A percentile compares a stretch with the other conserved stretches of the same genome.
Conservation (phyloP, 306 rosid species). For the Rubus parviflorus region DNA sequence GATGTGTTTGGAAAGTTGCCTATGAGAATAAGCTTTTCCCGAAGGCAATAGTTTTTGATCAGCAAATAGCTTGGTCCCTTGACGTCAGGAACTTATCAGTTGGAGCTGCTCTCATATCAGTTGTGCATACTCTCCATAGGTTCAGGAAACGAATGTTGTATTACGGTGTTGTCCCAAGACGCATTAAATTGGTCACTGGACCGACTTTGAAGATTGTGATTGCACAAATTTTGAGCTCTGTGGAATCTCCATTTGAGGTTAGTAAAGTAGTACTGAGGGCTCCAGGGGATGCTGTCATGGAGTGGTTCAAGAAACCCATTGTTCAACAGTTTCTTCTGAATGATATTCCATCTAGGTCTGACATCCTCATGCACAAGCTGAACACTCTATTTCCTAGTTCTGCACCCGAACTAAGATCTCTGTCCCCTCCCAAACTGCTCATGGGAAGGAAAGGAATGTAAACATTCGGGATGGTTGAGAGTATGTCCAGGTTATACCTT, state of each 20-base stretch:
- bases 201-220: constrained; percentile 84
- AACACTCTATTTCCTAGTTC: constrained; percentile 92
- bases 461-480: background rate
- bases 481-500: background rate
- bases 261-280: constrained; percentile 95
- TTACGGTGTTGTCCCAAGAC: constrained; percentile 81
- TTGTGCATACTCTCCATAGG: constrained; percentile 89
- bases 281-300: constrained; percentile 92
- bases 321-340: constrained; percentile 96
- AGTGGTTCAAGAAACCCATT: constrained; percentile 94
- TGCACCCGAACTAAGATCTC: constrained; percentile 86
- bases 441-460: constrained; percentile 54
- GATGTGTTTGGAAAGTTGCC: constrained; percentile 93
- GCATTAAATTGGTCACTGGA: constrained; percentile 88
- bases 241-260: constrained; percentile 95
- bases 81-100: constrained; percentile 93
- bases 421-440: constrained; percentile 77
- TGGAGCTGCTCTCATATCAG: constrained; percentile 88
- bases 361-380: constrained; percentile 87
- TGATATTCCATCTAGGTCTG: constrained; percentile 81
- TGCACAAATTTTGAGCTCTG: constrained; percentile 82
- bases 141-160: constrained; percentile 96
- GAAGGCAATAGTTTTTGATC: constrained; percentile 90
- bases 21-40: constrained; percentile 98
- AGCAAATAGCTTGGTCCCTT: constrained; percentile 97